Percentiles rank a stretch among this genome's conserved stretches.
Conservation (phyloP, 176 grass and related monocot genomes). For the Carex parvula region DNA sequence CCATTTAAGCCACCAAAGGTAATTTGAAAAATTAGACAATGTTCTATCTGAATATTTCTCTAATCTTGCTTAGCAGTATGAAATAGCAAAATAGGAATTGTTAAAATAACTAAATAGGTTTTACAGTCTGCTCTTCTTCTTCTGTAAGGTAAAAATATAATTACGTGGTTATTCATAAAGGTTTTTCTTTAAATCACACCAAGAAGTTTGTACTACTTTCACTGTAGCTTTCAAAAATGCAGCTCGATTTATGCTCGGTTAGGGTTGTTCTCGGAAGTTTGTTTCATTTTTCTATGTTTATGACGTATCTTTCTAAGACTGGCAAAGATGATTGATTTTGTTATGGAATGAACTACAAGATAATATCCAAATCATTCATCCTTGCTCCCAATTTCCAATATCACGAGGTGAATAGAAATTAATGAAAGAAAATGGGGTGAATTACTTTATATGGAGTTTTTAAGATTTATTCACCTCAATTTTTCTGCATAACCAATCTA, state of each 20-base stretch:
- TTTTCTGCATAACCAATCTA: neutral
- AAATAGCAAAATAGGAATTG: neutral
- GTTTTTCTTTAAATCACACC: neutral
- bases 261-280: neutral
- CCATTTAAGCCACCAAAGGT: slow-evolving; percentile 36
- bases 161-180: neutral
- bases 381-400: neutral
- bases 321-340: neutral
- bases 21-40: neutral
- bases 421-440: neutral
- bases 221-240: neutral
- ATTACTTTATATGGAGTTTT: neutral
- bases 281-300: neutral
- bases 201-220: neutral
- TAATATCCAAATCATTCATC: neutral
- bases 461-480: neutral
- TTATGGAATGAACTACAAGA: neutral
- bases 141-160: neutral
- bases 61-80: neutral
- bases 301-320: neutral
- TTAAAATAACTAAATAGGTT: neutral
- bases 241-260: neutral
- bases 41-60: neutral
- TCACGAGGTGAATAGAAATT: neutral
- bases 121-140: neutral